Conservation (phyloP, 208 protist species). For the Balamuthia mandrillaris region DNA sequence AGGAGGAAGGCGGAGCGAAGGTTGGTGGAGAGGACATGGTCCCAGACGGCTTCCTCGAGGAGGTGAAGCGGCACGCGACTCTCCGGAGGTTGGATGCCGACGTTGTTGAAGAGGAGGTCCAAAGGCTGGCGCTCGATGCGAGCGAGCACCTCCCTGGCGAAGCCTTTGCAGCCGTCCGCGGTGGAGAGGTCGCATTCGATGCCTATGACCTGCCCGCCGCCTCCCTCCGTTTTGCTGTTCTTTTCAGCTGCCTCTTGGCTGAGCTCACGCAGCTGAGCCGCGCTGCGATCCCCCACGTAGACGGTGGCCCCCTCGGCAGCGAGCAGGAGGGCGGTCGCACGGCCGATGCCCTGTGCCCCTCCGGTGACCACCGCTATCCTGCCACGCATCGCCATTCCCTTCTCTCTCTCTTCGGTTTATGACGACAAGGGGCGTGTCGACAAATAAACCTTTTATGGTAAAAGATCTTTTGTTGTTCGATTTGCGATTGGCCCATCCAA, state of each 20-base stretch:
- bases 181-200: not conserved
- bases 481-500: too few species aligned
- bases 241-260: not conserved
- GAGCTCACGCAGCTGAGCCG: not conserved
- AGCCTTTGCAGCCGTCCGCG: not conserved
- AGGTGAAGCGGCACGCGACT: not conserved
- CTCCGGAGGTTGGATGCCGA: not conserved
- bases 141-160: too few species aligned
- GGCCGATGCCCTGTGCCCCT: not conserved
- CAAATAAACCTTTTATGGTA: too few species aligned
- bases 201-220: not conserved
- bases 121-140: too few species aligned
- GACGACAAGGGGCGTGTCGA: too few species aligned
- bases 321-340: not conserved
- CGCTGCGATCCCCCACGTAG: not conserved
- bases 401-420: too few species aligned
- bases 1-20: not conserved
- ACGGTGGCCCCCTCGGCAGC: not conserved
- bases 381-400: too few species aligned
- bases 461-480: too few species aligned
- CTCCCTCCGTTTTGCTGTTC: not conserved
- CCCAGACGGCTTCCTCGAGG: not conserved
- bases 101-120: constrained; percentile 14
- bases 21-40: not conserved
- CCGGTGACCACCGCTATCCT: not conserved